Conservation (phyloP, 2,329 filamentous ascomycete genomes). For the Xylaria sp. region DNA sequence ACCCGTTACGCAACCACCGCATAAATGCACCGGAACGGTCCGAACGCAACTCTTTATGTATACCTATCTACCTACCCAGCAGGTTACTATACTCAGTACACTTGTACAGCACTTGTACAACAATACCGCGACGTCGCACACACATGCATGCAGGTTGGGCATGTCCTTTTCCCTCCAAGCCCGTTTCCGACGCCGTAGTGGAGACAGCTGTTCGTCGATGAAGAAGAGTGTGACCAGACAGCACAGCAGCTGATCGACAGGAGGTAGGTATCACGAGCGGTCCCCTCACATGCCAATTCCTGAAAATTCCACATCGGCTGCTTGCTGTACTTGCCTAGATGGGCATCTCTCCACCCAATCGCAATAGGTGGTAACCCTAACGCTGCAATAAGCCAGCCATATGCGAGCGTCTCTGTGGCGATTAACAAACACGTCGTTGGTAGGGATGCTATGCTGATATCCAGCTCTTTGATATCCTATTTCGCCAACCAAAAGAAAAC, state of each 20-base stretch:
- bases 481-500: conserved; percentile 3
- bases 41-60: background rate
- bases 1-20: conserved; percentile 23
- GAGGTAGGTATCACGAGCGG: conserved; percentile 31
- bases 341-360: conserved; percentile 3
- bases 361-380: background rate
- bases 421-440: conserved; percentile 6
- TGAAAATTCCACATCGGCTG: background rate
- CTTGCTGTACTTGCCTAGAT: conserved; percentile 16
- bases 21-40: conserved; percentile 8
- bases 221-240: conserved; percentile 22
- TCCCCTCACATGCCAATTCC: conserved; percentile 6
- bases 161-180: background rate
- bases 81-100: no score
- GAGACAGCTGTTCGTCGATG: conserved; percentile 6
- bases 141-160: background rate
- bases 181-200: conserved; percentile 1
- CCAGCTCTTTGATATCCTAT: conserved; percentile 12
- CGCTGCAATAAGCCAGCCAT: background rate
- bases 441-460: background rate
- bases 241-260: conserved; percentile 25
- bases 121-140: background rate
- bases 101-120: background rate
- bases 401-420: background rate
- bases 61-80: background rate